Evolutionary conservation across 2,329 filamentous ascomycete species (phyloP).

Genomic region (Phyllosticta capitalensis): DNA sequence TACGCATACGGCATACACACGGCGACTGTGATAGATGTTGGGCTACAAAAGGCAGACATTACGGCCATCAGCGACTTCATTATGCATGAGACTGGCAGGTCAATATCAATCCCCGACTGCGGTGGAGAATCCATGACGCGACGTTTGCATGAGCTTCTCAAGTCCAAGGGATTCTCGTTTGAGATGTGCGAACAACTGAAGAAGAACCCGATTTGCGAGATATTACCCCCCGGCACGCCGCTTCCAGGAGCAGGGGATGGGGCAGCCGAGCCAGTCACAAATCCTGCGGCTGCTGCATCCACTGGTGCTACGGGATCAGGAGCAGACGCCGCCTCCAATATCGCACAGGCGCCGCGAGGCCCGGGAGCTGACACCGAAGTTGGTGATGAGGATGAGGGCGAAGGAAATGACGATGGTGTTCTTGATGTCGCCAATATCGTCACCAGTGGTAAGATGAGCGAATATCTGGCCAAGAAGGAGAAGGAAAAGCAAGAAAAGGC

Average conservation of each 20-base stretch:
- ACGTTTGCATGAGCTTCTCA: slow-evolving; percentile 58
- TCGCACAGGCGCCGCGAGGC: slow-evolving; percentile 40
- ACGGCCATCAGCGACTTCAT: slow-evolving; percentile 80
- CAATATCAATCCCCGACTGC: slow-evolving; percentile 54
- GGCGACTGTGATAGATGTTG: slow-evolving; percentile 84
- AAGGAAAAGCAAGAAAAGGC: slow-evolving; percentile 63
- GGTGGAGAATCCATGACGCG: slow-evolving; percentile 84
- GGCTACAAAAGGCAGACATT: slow-evolving; percentile 84
- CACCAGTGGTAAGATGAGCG: slow-evolving; percentile 68
- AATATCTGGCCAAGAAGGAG: slow-evolving; percentile 75
- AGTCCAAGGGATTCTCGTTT: slow-evolving; percentile 44
- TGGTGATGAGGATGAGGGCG: slow-evolving; percentile 39
- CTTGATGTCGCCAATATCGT: slow-evolving; percentile 80
- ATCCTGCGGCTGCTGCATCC: slow-evolving; percentile 48
- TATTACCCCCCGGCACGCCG: slow-evolving; percentile 45
- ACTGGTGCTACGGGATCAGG: slow-evolving; percentile 43
- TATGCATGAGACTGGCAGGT: slow-evolving; percentile 58
- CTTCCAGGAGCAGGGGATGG: slow-evolving; percentile 40
- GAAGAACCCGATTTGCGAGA: slow-evolving; percentile 52
- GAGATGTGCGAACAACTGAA: slow-evolving; percentile 60
- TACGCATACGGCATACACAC: slow-evolving; percentile 73
- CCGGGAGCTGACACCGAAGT: slow-evolving; percentile 47
- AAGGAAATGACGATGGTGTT: slow-evolving; percentile 60
- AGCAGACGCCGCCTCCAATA: slow-evolving; percentile 30
- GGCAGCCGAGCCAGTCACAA: slow-evolving; percentile 26